Percentiles rank a stretch among this genome's conserved stretches.
These are phyloP conservation scores for Gastrolobium bilobum DNA, from an alignment of 306 rosid species.

Conservation along the genomic window DNA sequence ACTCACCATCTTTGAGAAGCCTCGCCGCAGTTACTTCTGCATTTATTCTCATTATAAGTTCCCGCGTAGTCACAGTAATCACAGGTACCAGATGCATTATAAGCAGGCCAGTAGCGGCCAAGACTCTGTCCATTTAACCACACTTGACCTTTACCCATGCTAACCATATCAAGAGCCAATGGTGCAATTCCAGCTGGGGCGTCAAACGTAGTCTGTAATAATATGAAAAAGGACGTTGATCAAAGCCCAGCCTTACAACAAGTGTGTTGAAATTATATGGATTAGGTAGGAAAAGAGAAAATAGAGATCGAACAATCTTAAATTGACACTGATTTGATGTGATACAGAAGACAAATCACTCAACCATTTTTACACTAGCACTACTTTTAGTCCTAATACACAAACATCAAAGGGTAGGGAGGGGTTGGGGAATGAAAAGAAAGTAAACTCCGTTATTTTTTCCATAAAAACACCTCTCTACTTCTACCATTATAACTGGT, in stretches of 20 bases:
- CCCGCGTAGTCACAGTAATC: constrained; percentile 78
- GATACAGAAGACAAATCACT: constrained; percentile 10
- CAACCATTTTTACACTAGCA: not conserved
- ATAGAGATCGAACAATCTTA: constrained; percentile 2
- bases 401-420: too few relatives aligned
- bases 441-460: not conserved
- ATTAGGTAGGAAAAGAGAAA: not conserved
- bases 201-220: constrained; percentile 81
- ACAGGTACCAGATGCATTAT: constrained; percentile 87
- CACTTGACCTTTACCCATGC: constrained; percentile 97
- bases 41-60: constrained; percentile 83
- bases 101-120: constrained; percentile 98
- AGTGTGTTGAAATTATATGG: not conserved
- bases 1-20: constrained; percentile 99
- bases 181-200: constrained; percentile 90
- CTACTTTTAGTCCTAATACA: too few relatives aligned
- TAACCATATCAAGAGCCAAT: constrained; percentile 85
- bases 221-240: constrained; percentile 32
- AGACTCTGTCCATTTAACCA: constrained; percentile 91
- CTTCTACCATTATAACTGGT: not conserved
- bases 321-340: not conserved
- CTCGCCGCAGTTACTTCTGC: constrained; percentile 82
- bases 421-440: too few relatives aligned
- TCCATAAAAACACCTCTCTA: not conserved
- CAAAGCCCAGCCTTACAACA: constrained; percentile 1